Conservation (phyloP, 108 stramenopile species). For the Fragilariopsis cylindrus region DNA sequence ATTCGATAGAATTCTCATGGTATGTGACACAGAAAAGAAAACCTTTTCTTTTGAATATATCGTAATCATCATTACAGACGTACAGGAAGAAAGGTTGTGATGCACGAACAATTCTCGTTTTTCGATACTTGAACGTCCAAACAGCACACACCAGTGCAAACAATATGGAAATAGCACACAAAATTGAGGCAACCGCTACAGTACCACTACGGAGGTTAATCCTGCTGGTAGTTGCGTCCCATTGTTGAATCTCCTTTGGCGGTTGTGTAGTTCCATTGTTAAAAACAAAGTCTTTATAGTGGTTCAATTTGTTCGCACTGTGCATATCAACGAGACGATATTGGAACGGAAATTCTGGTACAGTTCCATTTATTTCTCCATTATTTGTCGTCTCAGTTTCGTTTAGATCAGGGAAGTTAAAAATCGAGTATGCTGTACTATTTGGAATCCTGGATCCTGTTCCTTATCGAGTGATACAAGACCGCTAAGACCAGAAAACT, state of each 20-base stretch:
- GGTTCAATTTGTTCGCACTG: slow-evolving; percentile 35
- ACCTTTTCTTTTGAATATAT: too few species aligned
- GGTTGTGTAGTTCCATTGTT: slow-evolving; percentile 38
- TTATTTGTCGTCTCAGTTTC: slow-evolving; percentile 1
- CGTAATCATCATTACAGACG: too few species aligned
- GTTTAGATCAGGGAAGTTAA: slow-evolving; percentile 28
- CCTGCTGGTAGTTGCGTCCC: neutral
- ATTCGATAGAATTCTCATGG: too few species aligned
- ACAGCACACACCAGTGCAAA: slow-evolving; percentile 23
- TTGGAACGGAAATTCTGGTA: neutral
- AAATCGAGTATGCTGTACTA: slow-evolving; percentile 31
- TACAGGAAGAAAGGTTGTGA: slow-evolving; percentile 47
- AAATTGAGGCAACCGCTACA: slow-evolving; percentile 1
- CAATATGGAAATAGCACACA: slow-evolving; percentile 14
- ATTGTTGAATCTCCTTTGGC: slow-evolving; percentile 41
- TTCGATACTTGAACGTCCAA: slow-evolving; percentile 32
- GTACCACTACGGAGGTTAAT: slow-evolving; percentile 21
- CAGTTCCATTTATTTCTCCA: neutral
- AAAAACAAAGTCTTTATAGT: slow-evolving; percentile 33
- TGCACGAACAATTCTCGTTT: slow-evolving; percentile 34
- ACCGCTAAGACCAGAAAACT: slow-evolving; percentile 44
- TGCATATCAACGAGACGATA: slow-evolving; percentile 26
- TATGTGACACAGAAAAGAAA: too few species aligned
- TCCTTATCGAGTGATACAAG: slow-evolving; percentile 28
- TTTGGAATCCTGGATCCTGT: slow-evolving; percentile 47